phyloP scores from a whole-genome alignment of 2,329 filamentous ascomycete genomes.

The Microsporum audouinii region DNA sequence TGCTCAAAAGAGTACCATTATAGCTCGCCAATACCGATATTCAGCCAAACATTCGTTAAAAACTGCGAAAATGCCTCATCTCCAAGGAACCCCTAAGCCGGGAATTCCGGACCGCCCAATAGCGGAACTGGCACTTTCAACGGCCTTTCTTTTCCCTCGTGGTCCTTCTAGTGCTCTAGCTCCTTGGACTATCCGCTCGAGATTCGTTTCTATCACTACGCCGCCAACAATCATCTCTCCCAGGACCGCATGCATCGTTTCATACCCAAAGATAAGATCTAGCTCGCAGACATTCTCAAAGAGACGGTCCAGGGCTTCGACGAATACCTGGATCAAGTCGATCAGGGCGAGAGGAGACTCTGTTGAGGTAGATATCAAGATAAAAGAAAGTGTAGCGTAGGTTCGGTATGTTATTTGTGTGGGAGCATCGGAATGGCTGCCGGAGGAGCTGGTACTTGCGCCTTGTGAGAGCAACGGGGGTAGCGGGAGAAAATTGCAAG shows the following conservation, averaged over 20 bases:
- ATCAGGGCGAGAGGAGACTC: slow-evolving; percentile 92
- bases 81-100: slow-evolving; percentile 32
- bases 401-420: slow-evolving; percentile 95
- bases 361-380: slow-evolving; percentile 90
- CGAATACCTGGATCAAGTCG: slow-evolving; percentile 95
- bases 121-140: slow-evolving; percentile 32
- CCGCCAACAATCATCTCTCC: slow-evolving; percentile 93
- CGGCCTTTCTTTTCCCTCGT: slow-evolving; percentile 33
- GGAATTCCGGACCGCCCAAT: slow-evolving; percentile 29
- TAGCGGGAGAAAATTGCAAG: slow-evolving; percentile 91
- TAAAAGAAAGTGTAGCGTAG: slow-evolving; percentile 97
- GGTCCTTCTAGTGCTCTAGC: slow-evolving; percentile 48
- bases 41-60: background rate
- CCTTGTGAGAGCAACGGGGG: slow-evolving; percentile 51
- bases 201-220: slow-evolving; percentile 82
- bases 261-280: slow-evolving; percentile 97
- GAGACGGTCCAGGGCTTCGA: slow-evolving; percentile 83
- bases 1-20: background rate
- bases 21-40: background rate
- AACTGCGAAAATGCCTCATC: slow-evolving; percentile 9
- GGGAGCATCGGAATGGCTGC: slow-evolving; percentile 70
- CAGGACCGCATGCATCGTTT: slow-evolving; percentile 82
- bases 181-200: slow-evolving; percentile 77
- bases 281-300: slow-evolving; percentile 99
- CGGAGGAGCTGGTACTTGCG: slow-evolving; percentile 35